phyloP scores from a whole-genome alignment of 257 asterid species.

The Solanum tarijense region DNA sequence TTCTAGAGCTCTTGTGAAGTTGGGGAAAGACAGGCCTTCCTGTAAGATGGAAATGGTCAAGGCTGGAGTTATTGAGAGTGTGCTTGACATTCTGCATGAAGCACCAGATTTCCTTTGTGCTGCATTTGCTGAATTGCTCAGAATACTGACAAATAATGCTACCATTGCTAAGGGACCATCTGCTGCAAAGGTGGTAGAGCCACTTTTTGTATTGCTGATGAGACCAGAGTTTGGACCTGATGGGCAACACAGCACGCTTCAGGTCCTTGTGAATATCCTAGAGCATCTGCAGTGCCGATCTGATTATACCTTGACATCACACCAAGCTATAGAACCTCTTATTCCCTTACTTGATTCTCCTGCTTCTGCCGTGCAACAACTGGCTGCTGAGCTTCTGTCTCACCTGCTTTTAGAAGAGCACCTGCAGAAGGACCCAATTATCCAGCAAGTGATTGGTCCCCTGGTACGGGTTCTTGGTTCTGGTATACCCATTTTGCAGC shows the following conservation, averaged over 20 bases:
- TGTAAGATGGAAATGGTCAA: constrained; percentile 98
- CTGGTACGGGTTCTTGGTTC: constrained; percentile 82
- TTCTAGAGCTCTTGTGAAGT: constrained; percentile 88
- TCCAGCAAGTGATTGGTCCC: constrained; percentile 85
- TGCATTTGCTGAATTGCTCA: constrained; percentile 85
- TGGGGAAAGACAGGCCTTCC: constrained; percentile 91
- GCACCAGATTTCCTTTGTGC: constrained; percentile 92
- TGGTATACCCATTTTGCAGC: constrained; percentile 78
- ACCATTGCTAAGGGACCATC: constrained; percentile 94
- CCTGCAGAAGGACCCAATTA: constrained; percentile 82
- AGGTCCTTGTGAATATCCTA: constrained; percentile 89
- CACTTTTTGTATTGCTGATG: constrained; percentile 64
- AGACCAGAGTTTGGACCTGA: constrained; percentile 80
- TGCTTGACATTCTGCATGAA: constrained; percentile 80
- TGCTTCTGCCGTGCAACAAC: constrained; percentile 87
- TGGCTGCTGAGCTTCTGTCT: constrained; percentile 95
- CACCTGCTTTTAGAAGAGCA: constrained; percentile 84
- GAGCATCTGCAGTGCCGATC: constrained; percentile 94
- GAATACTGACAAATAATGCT: constrained; percentile 92
- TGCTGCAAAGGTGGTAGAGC: constrained; percentile 95
- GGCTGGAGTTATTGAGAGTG: constrained; percentile 74
- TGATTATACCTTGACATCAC: constrained; percentile 65
- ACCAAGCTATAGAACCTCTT: constrained; percentile 80
- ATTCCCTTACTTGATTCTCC: constrained; percentile 90
- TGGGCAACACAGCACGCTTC: constrained; percentile 84